Evolutionary conservation across 2,329 filamentous ascomycete species (phyloP).

Genomic region (Penicillium sp.): DNA sequence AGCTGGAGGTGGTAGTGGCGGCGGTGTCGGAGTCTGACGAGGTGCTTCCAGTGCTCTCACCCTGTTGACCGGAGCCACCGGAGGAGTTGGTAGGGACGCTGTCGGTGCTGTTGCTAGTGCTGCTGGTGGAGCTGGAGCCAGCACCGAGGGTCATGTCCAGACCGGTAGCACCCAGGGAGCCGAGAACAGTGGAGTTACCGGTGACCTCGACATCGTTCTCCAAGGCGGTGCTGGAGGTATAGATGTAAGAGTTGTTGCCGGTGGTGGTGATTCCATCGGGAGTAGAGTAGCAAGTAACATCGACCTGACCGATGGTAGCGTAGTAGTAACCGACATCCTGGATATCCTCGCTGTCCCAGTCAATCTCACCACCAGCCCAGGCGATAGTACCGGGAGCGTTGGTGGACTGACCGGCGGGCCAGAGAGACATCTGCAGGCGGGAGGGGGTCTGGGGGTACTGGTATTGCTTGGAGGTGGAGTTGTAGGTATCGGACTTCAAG

Average conservation of each 20-base stretch:
- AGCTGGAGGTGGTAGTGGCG: slow-evolving; percentile 10
- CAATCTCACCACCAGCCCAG: slow-evolving; percentile 88
- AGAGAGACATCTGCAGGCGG: slow-evolving; percentile 89
- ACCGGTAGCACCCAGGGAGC: slow-evolving; percentile 78
- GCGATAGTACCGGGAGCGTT: slow-evolving; percentile 83
- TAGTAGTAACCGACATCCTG: slow-evolving; percentile 85
- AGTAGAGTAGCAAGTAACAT: slow-evolving; percentile 83
- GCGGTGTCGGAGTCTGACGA: slow-evolving; percentile 13
- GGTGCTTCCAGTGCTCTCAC: not conserved
- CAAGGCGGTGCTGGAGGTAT: slow-evolving; percentile 63
- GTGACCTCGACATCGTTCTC: slow-evolving; percentile 78
- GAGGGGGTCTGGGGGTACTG: slow-evolving; percentile 88
- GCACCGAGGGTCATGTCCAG: slow-evolving; percentile 60
- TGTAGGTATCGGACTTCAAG: slow-evolving; percentile 79
- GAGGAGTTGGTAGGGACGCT: slow-evolving; percentile 35
- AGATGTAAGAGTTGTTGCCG: slow-evolving; percentile 71
- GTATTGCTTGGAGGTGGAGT: slow-evolving; percentile 77
- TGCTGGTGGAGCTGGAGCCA: slow-evolving; percentile 23
- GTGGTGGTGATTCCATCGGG: slow-evolving; percentile 66
- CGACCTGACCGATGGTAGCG: slow-evolving; percentile 72
- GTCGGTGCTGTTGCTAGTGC: slow-evolving; percentile 28
- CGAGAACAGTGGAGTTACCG: slow-evolving; percentile 72
- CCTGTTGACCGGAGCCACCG: slow-evolving; percentile 23
- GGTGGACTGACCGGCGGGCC: slow-evolving; percentile 80
- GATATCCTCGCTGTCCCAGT: slow-evolving; percentile 84